These are phyloP conservation scores for Penicillium flavigenum DNA, from an alignment of 495 filamentous ascomycete species.

Conservation along the genomic window DNA sequence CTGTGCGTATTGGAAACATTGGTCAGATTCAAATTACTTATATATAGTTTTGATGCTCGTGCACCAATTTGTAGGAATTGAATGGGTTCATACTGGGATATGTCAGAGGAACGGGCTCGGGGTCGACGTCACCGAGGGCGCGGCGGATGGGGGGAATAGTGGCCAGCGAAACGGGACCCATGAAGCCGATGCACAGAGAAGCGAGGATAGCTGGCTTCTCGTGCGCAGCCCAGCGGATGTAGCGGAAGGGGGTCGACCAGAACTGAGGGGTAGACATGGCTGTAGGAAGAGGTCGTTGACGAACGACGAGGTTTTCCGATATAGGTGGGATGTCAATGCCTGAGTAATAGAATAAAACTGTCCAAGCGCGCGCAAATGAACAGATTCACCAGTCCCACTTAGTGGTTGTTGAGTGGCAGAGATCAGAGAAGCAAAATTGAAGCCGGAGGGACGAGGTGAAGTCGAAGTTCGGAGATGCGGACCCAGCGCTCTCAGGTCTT, in stretches of 20 bases:
- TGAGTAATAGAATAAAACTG: conserved; percentile 2
- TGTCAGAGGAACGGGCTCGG: conserved; percentile 73
- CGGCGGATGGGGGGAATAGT: conserved; percentile 67
- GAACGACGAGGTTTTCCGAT: conserved; percentile 18
- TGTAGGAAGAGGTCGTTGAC: conserved; percentile 22
- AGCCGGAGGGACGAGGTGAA: conserved; percentile 31
- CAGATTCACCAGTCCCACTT: conserved; percentile 4
- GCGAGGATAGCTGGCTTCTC: conserved; percentile 88
- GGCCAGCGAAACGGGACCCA: conserved; percentile 68
- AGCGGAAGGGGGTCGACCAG: conserved; percentile 76
- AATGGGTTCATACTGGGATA: conserved; percentile 73
- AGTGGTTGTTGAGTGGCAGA: conserved; percentile 13
- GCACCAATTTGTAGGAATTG: background rate
- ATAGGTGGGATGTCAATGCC: conserved; percentile 6
- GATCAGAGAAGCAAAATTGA: conserved; percentile 22
- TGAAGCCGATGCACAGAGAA: conserved; percentile 66
- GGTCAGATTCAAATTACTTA: conserved; percentile 10
- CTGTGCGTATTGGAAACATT: conserved; percentile 39
- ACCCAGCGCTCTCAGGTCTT: conserved; percentile 38
- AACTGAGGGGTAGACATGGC: conserved; percentile 74
- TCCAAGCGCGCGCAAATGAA: conserved; percentile 9
- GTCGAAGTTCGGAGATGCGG: conserved; percentile 41
- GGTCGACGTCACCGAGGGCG: conserved; percentile 66
- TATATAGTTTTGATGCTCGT: background rate
- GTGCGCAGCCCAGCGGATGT: conserved; percentile 81